Conservation (phyloP, 805 yeast genomes). For the Metschnikowia lochheadii region DNA sequence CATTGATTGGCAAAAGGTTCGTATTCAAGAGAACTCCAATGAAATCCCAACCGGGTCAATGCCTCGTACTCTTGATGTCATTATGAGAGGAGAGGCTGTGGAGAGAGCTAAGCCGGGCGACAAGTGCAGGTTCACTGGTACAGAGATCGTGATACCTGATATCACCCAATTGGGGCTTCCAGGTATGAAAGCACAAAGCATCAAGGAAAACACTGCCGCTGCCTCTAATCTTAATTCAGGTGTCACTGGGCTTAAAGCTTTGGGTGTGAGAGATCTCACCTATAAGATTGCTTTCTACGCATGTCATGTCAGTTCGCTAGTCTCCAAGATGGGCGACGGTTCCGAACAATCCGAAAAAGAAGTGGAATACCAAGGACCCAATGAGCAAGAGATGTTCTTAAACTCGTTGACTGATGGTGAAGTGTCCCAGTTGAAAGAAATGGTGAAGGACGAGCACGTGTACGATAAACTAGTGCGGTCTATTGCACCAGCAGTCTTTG, state of each 20-base stretch:
- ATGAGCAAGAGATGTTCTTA: constrained; percentile 77
- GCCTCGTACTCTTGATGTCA: constrained; percentile 95
- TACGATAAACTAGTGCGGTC: constrained; percentile 82
- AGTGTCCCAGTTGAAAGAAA: constrained; percentile 75
- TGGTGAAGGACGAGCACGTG: constrained; percentile 86
- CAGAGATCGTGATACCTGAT: constrained; percentile 93
- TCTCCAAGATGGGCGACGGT: constrained; percentile 26
- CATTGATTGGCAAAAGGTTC: constrained; percentile 93
- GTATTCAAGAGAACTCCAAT: constrained; percentile 93
- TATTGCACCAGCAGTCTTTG: constrained; percentile 93
- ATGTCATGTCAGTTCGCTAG: constrained; percentile 75
- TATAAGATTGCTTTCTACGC: constrained; percentile 90
- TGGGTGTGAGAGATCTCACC: constrained; percentile 94
- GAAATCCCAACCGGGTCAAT: constrained; percentile 98
- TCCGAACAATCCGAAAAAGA: constrained; percentile 21
- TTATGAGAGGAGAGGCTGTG: constrained; percentile 88
- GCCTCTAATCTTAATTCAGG: constrained; percentile 78
- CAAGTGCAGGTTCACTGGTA: constrained; percentile 88
- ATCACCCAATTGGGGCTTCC: constrained; percentile 91
- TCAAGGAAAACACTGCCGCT: constrained; percentile 59
- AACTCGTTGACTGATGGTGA: constrained; percentile 77
- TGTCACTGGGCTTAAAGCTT: constrained; percentile 78
- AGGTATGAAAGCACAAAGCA: constrained; percentile 83
- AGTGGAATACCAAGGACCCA: constrained; percentile 43
- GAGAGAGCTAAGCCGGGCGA: constrained; percentile 98